These are phyloP conservation scores for Aurinia saxatilis DNA, from an alignment of 345 rosid genomes.

Conservation along the genomic window DNA sequence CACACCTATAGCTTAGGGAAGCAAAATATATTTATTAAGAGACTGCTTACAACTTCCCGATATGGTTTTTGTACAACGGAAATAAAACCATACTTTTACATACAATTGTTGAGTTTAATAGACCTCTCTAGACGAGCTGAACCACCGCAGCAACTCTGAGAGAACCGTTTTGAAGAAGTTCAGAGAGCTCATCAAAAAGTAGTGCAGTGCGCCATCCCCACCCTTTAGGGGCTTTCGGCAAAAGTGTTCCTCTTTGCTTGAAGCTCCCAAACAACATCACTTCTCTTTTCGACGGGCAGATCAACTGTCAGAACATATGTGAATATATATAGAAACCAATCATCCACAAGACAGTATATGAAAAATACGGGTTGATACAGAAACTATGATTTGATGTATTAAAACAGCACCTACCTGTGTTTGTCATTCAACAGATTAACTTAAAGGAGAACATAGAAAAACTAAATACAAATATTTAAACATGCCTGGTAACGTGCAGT, in stretches of 20 bases:
- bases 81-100: not conserved
- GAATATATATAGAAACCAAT: not conserved
- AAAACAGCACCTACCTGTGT: not conserved
- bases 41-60: not conserved
- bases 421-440: not conserved
- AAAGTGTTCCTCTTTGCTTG: slow-evolving; percentile 79
- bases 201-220: slow-evolving; percentile 98
- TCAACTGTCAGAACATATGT: slow-evolving; percentile 38
- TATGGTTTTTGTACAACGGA: not conserved
- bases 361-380: not conserved
- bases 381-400: not conserved
- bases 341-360: not conserved
- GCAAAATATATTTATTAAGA: not conserved
- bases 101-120: slow-evolving; percentile 1
- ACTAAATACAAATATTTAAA: not conserved
- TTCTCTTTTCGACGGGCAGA: slow-evolving; percentile 95
- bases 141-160: slow-evolving; percentile 78
- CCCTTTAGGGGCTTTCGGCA: slow-evolving; percentile 97
- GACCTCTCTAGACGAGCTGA: slow-evolving; percentile 68
- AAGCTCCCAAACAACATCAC: slow-evolving; percentile 84
- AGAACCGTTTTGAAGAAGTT: slow-evolving; percentile 77
- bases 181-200: slow-evolving; percentile 81
- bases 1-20: not conserved
- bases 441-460: not conserved
- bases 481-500: slow-evolving; percentile 92